Conservation (phyloP, 257 asterid genomes). For the Jaltomata sinuosa region DNA sequence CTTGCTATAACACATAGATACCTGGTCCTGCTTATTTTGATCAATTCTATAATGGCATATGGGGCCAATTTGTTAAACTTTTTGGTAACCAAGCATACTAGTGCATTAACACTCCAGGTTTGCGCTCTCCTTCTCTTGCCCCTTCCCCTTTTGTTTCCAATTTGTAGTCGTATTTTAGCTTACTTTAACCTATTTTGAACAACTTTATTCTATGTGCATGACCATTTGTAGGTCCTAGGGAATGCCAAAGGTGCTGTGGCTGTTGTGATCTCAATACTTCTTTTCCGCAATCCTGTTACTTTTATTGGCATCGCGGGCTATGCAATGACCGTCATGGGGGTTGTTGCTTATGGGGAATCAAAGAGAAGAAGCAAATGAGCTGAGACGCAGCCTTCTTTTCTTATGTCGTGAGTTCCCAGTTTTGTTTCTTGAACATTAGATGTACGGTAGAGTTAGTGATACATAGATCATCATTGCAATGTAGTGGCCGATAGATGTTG, state of each 20-base stretch:
- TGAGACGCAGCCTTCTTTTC: background rate
- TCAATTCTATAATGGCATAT: slow-evolving; percentile 32
- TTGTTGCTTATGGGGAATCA: slow-evolving; percentile 19
- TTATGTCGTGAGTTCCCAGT: background rate
- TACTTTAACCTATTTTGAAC: background rate
- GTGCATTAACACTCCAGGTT: slow-evolving; percentile 37
- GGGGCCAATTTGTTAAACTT: slow-evolving; percentile 26
- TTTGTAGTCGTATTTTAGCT: background rate
- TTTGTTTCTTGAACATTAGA: background rate
- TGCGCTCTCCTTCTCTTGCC: background rate
- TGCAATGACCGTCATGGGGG: slow-evolving; percentile 19
- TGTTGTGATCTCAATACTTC: slow-evolving; percentile 18
- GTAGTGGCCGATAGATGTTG: background rate
- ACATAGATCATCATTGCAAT: background rate
- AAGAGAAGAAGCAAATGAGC: slow-evolving; percentile 21
- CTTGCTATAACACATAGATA: slow-evolving; percentile 17
- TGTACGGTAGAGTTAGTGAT: background rate
- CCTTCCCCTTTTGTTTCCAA: background rate
- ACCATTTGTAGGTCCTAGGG: slow-evolving; percentile 13
- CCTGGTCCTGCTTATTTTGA: slow-evolving; percentile 19
- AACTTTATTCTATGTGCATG: background rate
- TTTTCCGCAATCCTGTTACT: slow-evolving; percentile 21
- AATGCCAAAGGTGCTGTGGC: slow-evolving; percentile 25
- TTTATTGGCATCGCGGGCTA: slow-evolving; percentile 22
- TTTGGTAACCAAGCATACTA: slow-evolving; percentile 32